These are phyloP conservation scores for Blastobotrys petasosporus DNA, from an alignment of 1,139 yeast genomes.

Conservation along the genomic window DNA sequence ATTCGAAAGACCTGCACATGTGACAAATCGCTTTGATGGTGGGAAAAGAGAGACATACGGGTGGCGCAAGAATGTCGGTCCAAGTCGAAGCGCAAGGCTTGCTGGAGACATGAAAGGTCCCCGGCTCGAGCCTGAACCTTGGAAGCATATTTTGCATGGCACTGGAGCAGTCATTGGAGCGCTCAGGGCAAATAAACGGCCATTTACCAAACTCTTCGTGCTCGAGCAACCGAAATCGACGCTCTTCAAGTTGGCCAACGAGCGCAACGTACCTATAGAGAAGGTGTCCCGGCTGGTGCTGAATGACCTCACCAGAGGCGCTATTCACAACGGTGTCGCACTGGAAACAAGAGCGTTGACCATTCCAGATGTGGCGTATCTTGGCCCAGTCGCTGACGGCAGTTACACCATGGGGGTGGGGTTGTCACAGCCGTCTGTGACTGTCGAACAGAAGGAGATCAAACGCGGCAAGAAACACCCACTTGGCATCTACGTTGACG, in stretches of 20 bases:
- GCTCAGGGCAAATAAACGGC: constrained; percentile 50
- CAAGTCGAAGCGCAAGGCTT: neutral
- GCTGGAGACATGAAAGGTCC: constrained; percentile 6
- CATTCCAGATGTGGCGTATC: constrained; percentile 36
- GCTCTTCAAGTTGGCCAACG: constrained; percentile 35
- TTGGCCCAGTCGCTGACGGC: neutral
- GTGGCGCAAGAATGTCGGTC: neutral
- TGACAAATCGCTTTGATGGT: neutral
- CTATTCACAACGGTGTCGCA: constrained; percentile 79
- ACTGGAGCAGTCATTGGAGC: constrained; percentile 72
- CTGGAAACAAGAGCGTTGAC: constrained; percentile 59
- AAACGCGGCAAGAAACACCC: constrained; percentile 41
- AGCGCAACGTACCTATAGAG: constrained; percentile 13
- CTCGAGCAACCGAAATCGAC: constrained; percentile 36
- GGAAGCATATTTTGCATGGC: constrained; percentile 69
- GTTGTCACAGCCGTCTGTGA: neutral
- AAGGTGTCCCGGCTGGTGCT: constrained; percentile 46
- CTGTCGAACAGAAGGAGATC: constrained; percentile 7
- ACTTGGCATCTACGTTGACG: constrained; percentile 71
- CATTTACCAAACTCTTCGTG: constrained; percentile 47
- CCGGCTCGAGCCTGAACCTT: constrained; percentile 33
- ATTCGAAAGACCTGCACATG: neutral
- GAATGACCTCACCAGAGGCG: constrained; percentile 56
- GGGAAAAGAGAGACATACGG: neutral
- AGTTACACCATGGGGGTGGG: neutral